phyloP scores from a whole-genome alignment of 495 filamentous ascomycete genomes.

The Cetradonia linearis region DNA sequence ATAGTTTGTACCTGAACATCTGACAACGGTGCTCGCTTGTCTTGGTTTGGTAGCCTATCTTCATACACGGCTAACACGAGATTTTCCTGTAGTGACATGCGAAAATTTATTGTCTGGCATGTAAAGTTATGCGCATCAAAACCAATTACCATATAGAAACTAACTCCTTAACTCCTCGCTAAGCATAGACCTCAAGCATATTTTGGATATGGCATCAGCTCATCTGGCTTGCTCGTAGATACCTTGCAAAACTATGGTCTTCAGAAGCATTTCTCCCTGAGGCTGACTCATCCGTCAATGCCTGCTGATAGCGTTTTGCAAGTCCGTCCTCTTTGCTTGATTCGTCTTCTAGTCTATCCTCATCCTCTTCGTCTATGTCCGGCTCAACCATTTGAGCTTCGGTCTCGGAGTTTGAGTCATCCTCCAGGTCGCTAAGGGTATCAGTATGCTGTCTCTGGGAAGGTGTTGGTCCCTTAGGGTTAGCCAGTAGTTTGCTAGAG shows the following conservation, averaged over 20 bases:
- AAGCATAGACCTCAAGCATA: not conserved
- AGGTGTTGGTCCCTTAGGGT: conserved; percentile 26
- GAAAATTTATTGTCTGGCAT: not conserved
- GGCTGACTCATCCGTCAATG: conserved; percentile 32
- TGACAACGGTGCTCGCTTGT: not conserved
- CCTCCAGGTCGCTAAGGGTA: conserved; percentile 44
- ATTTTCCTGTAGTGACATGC: not conserved
- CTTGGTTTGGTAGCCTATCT: not conserved
- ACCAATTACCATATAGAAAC: not conserved
- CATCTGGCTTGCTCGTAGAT: conserved; percentile 27
- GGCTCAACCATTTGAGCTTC: conserved; percentile 26
- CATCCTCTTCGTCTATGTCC: conserved; percentile 27
- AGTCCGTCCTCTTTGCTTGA: conserved; percentile 35
- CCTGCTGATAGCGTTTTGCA: conserved; percentile 38
- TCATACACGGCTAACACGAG: not conserved
- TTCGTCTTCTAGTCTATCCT: conserved; percentile 25
- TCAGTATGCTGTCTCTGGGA: conserved; percentile 33
- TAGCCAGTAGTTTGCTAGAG: conserved; percentile 28
- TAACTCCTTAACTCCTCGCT: conserved; percentile 5
- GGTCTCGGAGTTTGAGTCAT: conserved; percentile 32
- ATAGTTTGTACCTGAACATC: not conserved
- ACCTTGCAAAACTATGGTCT: conserved; percentile 42
- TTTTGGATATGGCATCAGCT: conserved; percentile 1
- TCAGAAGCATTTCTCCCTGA: conserved; percentile 15
- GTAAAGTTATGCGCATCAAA: not conserved